Evolutionary conservation across 2,329 filamentous ascomycete genomes (phyloP), one percentile per base, ranked within the genome.

Genomic region (Aschersonia sp.): DNA sequence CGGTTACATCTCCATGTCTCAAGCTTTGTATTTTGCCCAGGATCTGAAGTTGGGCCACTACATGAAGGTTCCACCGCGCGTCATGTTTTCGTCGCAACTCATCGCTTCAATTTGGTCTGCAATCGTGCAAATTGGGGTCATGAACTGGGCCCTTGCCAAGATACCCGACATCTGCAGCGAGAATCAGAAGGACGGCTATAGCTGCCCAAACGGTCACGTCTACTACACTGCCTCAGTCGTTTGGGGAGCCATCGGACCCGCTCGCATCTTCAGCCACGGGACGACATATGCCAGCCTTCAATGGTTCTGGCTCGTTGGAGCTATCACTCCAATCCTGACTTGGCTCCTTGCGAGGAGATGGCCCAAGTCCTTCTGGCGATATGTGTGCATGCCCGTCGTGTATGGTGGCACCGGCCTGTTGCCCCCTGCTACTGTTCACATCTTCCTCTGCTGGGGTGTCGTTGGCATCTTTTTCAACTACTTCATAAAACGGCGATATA

Each of bases 191-290:
- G 67, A 76, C 56, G 71, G 73, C 54, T 81, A 80, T 60, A 77
- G 68, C 3, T 78, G 75, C 56, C 70, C 74, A 5, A 68, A 68
- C 46, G 72, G 71, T 45, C 71, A 69, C 50, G 73, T 76, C 48
- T 76, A 76, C 63, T 87, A 82, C 66, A 85, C 79, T 1, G 78
- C 79, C 1, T 85, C 81, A 4, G 71, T 85, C 45, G 77, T 85
- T 56, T 85, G 82, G 83, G 84, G 84, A 50, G 73, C 80, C 48
- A 85, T 88, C 50, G 84, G 84, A 1, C 84, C 84, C 0, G 66
- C 70, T 2, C 77, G 83, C 44, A 82, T 88, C 60, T 88, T 87
- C 62, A 78, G 75, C 43, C 66, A 72, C 2, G 71, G 71, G 2
- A 73, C 78, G 29, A 66, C 84, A 5, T 88, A 87, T 60, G 68